Percentiles rank a stretch among this genome's conserved stretches.
phyloP scores from a whole-genome alignment of 2,329 filamentous ascomycete genomes.

The Penicillium frequentans region DNA sequence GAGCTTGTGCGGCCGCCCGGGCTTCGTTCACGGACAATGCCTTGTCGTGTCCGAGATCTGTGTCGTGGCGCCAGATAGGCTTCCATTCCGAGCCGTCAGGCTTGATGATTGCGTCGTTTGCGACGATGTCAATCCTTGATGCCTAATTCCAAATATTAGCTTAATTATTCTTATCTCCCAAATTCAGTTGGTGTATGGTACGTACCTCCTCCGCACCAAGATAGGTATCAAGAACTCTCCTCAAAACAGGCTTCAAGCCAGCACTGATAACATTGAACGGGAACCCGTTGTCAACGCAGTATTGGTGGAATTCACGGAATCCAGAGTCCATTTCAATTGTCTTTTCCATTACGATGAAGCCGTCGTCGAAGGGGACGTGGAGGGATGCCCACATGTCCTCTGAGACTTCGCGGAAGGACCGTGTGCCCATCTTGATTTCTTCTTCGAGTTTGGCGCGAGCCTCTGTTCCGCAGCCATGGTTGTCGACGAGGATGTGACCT shows the following conservation, averaged over 20 bases:
- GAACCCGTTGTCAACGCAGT: constrained; percentile 62
- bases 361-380: constrained; percentile 66
- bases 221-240: constrained; percentile 63
- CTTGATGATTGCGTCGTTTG: constrained; percentile 64
- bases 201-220: constrained; percentile 57
- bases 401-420: constrained; percentile 68
- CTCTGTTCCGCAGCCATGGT: constrained; percentile 61
- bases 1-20: constrained; percentile 53
- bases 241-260: constrained; percentile 64
- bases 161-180: not conserved
- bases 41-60: constrained; percentile 66
- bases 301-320: constrained; percentile 64
- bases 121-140: constrained; percentile 64
- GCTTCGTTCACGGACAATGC: constrained; percentile 64
- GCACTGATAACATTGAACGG: constrained; percentile 71
- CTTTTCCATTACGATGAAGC: constrained; percentile 64
- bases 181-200: not conserved
- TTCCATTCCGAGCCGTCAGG: constrained; percentile 62
- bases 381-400: constrained; percentile 71
- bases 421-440: constrained; percentile 65
- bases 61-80: constrained; percentile 67
- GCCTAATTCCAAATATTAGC: constrained; percentile 30
- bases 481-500: constrained; percentile 68
- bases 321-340: constrained; percentile 63
- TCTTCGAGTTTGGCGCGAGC: constrained; percentile 59